phyloP scores from a whole-genome alignment of 495 filamentous ascomycete genomes.

The Hypoxylon intermedium region DNA sequence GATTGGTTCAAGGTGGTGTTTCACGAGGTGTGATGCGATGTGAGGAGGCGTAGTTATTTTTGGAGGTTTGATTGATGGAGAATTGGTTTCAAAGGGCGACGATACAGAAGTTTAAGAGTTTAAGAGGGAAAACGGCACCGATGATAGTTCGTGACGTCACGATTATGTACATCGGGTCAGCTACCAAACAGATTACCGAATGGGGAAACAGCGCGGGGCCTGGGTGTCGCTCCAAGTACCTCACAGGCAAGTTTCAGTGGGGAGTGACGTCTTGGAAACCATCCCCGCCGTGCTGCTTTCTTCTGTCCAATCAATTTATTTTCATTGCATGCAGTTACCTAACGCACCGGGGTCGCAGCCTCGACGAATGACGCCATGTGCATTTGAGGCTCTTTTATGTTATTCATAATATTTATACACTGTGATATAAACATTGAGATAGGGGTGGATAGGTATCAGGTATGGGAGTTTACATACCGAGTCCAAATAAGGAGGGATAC shows the following conservation, averaged over 20 bases:
- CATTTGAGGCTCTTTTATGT: conserved; percentile 17
- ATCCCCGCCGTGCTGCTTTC: neutral
- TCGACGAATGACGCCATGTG: conserved; percentile 13
- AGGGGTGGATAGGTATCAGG: too few species aligned
- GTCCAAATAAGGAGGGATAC: too few species aligned
- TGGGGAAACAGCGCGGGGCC: conserved; percentile 17
- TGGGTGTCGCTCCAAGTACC: neutral
- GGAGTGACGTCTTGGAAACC: conserved; percentile 28
- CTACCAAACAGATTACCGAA: conserved; percentile 19
- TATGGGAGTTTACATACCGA: too few species aligned
- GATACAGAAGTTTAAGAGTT: neutral
- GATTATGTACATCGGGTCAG: conserved; percentile 10
- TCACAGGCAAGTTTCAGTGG: conserved; percentile 10
- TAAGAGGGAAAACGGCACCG: neutral
- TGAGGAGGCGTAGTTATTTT: neutral
- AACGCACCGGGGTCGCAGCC: conserved; percentile 1
- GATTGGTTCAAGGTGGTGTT: neutral
- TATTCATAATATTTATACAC: too few species aligned
- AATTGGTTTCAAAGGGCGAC: neutral
- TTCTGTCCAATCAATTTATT: neutral
- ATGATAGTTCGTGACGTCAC: conserved; percentile 37
- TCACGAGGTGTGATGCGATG: too few species aligned
- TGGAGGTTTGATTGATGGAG: neutral
- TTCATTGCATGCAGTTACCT: neutral
- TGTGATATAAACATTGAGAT: too few species aligned